Percentiles rank a stretch among this genome's conserved stretches.
Evolutionary conservation across 2,329 filamentous ascomycete genomes (phyloP).

Genomic region (Aspergillus pseudonomiae): DNA sequence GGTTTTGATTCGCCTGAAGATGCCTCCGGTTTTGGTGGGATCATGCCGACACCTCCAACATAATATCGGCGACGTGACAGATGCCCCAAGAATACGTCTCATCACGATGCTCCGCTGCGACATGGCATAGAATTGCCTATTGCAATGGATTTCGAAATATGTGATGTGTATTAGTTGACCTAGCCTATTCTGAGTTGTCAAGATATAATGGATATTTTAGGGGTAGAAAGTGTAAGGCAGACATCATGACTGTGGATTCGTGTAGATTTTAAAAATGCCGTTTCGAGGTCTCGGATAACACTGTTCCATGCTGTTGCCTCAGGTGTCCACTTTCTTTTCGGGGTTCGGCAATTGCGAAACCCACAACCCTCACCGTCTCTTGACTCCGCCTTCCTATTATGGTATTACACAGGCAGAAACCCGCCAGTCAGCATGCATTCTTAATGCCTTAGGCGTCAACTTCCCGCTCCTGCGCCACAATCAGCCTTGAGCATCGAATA

Average conservation of each 20-base stretch:
- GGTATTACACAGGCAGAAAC: neutral
- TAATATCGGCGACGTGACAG: neutral
- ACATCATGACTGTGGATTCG: neutral
- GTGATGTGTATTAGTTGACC: neutral
- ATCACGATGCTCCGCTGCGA: too few relatives aligned
- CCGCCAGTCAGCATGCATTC: neutral
- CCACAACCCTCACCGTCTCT: neutral
- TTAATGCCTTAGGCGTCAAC: neutral
- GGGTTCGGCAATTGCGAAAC: neutral
- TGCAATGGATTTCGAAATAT: neutral
- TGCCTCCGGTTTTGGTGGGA: neutral
- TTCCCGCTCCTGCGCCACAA: too few relatives aligned
- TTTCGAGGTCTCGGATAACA: too few relatives aligned
- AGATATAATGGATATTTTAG: neutral
- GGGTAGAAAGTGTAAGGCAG: neutral
- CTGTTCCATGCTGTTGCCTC: neutral
- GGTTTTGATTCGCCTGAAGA: neutral
- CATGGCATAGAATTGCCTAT: too few relatives aligned
- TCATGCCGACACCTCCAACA: neutral
- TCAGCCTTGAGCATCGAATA: neutral
- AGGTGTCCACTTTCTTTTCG: neutral
- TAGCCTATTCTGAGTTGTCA: fast-evolving
- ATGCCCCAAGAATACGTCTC: too few relatives aligned
- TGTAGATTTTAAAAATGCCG: neutral
- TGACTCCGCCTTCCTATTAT: neutral